Base-by-base conservation (phyloP, 805 yeast genomes). In the Scheffersomyces stipitis region DNA sequence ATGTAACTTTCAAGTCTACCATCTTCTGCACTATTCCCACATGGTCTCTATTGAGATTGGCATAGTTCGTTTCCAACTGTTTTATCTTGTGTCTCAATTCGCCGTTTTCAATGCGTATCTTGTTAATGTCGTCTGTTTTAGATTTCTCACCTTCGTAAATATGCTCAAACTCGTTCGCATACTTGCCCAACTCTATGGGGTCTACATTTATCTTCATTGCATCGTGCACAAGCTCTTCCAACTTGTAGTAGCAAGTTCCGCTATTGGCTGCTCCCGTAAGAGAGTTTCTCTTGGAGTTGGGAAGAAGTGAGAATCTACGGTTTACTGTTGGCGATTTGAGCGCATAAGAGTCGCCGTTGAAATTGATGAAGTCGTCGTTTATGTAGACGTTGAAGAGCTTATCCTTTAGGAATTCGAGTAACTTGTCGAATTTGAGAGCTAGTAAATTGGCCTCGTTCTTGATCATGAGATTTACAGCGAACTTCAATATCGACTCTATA, bases 11-110 rank as follows among this genome's bases (percentile, higher is more conserved):
- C 27, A 86, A 83, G 45, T 78, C 79, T 23, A 91, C 88, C 81
- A 93, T 78, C 46, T 81, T 87, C 61, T 90, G 91, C 3, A 96
- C 95, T 26, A 89, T 78, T 37, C 78, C 84, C 18, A 89, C 78
- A 59, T 93, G 97, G 52, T 90, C 96, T 42, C 78, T 71, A 54
- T 86, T 88, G 41, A 91, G 65, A 2, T 78, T 66, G 3, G 83
- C 77, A 52, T 81, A 81, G 15, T 82, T 76, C 13, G 80, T 70
- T 58, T 88, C 96, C 26, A 89, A 69, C 41, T 79, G 75, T 52
- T 85, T 75, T 35, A 88, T 81, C 45, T 86, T 87, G 45, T 79
- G 76, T 16, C 87, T 75, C 38, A 91, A 66, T 44, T 78, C 77
- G 9, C 87, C 86, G 59, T 91, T 91, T 34, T 79, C 70, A 4